phyloP scores from a whole-genome alignment of 208 protist species.

The Tritrichomonas musculus region DNA sequence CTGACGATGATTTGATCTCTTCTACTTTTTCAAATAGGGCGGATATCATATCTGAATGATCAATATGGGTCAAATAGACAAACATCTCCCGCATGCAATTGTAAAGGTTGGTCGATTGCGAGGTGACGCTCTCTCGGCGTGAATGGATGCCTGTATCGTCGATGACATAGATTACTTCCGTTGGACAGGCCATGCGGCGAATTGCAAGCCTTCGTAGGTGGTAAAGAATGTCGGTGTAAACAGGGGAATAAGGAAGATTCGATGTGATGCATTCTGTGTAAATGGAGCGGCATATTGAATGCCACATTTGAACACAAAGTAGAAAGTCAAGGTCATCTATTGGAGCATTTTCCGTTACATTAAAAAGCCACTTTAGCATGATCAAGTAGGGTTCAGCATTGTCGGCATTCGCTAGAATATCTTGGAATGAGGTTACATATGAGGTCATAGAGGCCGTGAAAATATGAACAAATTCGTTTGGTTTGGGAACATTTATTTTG shows the following conservation, averaged over 20 bases:
- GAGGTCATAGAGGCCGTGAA: not conserved
- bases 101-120: not conserved
- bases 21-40: not conserved
- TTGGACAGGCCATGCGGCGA: not conserved
- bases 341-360: not conserved
- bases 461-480: not conserved
- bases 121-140: not conserved
- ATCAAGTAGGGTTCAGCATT: not conserved
- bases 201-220: not conserved
- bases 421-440: not conserved
- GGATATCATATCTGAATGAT: not conserved
- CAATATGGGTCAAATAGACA: not conserved
- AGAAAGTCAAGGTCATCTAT: not conserved
- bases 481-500: no score
- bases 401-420: not conserved
- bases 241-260: not conserved
- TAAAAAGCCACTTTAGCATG: not conserved
- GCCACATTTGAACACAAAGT: not conserved
- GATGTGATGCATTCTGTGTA: not conserved
- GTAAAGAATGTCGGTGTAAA: not conserved
- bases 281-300: not conserved
- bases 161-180: not conserved
- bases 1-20: not conserved
- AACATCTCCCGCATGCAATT: not conserved
- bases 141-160: not conserved